Base-by-base conservation (phyloP, 768 basidiomycete species). In the Mycena crocata region DNA sequence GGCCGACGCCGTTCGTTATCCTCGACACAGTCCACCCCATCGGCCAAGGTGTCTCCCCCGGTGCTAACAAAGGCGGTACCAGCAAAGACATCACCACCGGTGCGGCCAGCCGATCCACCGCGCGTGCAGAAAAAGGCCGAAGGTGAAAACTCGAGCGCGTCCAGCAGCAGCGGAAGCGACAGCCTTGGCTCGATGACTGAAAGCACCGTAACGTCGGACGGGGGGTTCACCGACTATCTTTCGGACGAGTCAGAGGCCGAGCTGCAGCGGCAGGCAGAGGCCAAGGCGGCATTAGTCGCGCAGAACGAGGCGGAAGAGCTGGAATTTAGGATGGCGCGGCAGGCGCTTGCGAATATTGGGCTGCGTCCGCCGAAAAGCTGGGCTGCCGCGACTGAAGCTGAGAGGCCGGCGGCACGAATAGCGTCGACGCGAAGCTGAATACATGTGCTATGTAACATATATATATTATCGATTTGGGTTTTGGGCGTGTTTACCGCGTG, bases 241-340 rank as follows among this genome's bases (percentile, higher is more conserved):
- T 94, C 93, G n/a, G 93, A 94, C 74, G 93, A 95, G 78, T 94
- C 93, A n/a, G 93, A 95, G 73, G 93, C 89, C 30, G 93, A 95
- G 75, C 78, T 95, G 59, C 93, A 95, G 78, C 84, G 92, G 64
- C 93, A 95, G 77, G 93, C 93, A 6, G 94, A 95, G 73, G 89
- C 88, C 24, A 89, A 87, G 67, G 93, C 93, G 5, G 92, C 90
- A 7, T 76, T 92, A 45, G 78, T 92, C 19, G 93, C 92, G n/a
- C 91, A 93, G 80, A 92, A 86, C 66, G 89, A 91, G 71, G 86
- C 88, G 48, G 93, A 94, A 76, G 93, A 94, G 74, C 81, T 85
- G 67, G 93, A 94, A 74, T 94, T 94, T 80, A 90, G 87, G 75
- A 89, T 90, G 39, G 93, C 92, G 44, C 86, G 93, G 15, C 89